Evolutionary conservation across 2,329 filamentous ascomycete genomes (phyloP).

Genomic region (Pyrenochaeta sp.): DNA sequence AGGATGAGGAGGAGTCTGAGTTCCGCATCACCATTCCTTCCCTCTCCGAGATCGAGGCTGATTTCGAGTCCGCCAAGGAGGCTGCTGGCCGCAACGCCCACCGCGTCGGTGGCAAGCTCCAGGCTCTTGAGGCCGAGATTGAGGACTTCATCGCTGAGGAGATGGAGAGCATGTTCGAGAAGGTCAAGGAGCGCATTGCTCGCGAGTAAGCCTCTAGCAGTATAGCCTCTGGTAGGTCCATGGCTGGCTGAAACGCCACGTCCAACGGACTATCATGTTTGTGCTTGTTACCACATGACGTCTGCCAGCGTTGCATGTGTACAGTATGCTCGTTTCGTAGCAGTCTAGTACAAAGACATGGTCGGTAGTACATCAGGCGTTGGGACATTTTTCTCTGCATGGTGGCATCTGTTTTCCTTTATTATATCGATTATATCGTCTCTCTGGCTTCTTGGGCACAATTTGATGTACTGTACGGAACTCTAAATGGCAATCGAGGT

Average conservation of each 20-base stretch:
- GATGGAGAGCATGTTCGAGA: constrained; percentile 63
- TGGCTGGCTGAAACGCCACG: no score
- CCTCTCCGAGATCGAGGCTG: constrained; percentile 43
- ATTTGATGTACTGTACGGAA: constrained; percentile 20
- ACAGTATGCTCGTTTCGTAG: not conserved
- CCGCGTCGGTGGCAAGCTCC: constrained; percentile 55
- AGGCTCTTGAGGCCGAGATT: constrained; percentile 54
- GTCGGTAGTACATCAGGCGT: constrained; percentile 8
- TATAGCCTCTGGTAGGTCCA: no score
- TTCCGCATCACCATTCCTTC: constrained; percentile 48
- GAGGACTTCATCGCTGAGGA: constrained; percentile 58
- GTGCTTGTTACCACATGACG: not conserved
- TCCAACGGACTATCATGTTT: no score
- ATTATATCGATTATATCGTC: no score
- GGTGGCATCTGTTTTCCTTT: constrained; percentile 13
- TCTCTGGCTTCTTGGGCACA: constrained; percentile 14
- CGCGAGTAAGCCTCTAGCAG: no score
- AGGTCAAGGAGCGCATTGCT: constrained; percentile 51
- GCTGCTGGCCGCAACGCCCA: constrained; percentile 51
- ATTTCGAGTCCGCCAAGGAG: constrained; percentile 46
- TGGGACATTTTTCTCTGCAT: constrained; percentile 7
- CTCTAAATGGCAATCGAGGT: constrained; percentile 9
- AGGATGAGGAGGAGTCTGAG: constrained; percentile 47
- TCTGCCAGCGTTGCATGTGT: not conserved
- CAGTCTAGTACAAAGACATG: constrained; percentile 3